Evolutionary conservation across 2,329 filamentous ascomycete genomes (phyloP), one percentile per base, ranked within the genome.

Genomic region (Colletotrichum falcatum): DNA sequence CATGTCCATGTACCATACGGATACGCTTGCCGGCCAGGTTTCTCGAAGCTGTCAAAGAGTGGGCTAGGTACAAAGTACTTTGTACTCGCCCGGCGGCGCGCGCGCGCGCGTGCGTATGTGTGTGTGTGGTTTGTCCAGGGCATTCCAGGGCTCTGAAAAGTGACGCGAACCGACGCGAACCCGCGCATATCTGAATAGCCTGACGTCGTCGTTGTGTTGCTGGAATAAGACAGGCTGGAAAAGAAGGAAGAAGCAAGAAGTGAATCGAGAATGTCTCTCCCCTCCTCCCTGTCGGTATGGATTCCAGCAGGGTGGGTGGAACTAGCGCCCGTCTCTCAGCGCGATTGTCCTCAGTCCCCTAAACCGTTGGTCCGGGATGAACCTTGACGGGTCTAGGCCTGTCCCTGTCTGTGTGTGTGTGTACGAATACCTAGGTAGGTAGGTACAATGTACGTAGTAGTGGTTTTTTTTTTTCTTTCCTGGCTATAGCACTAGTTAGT

Each of bases 301-400:
- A 70, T 70, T 66, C 63, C 63, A 66, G 49, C 63, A 66, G 49
- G 5, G 62, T 61, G 67, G 67, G 5, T 9, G 20, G 7, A 61
- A 61, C 63, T 66, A 62, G 58, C 67, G 67, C 67, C 62, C 63
- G 46, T 51, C 54, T 39, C 18, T 23, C 35, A 28, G 30, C 54
- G 23, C 18, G 11, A 28, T 48, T 48, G 54, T 37, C 14, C 44
- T 30, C 30, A 55, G 55, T 30, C 26, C 66, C 61, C 61, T 53
- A 51, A 59, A 65, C 60, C 46, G 61, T 55, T 55, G 44, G 49
- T 39, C 66, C 42, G 48, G 62, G 66, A 61, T 59, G 61, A 54
- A 53, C 66, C 66, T 68, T 54, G 65, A 64, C 28, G 60, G 26
- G 44, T 37, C 53, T 65, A 28, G 58, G 30, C 44, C 44, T 55